These are phyloP conservation scores for Phaeosphaeriaceae sp. DNA, from an alignment of 2,329 filamentous ascomycete genomes.

Conservation along the genomic window DNA sequence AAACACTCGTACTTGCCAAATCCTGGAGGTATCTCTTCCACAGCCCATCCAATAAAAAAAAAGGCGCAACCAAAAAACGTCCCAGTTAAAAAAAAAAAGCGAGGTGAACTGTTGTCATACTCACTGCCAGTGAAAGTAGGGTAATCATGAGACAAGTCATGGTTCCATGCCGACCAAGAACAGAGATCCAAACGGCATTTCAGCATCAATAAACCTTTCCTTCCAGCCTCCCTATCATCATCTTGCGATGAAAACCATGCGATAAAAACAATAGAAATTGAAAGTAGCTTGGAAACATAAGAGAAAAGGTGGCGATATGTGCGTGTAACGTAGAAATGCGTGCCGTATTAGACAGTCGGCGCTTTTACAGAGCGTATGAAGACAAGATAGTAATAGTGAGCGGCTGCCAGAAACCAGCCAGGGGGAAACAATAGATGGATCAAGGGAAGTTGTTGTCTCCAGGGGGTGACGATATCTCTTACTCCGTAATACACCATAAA, in stretches of 20 bases:
- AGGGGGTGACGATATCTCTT: conserved; percentile 17
- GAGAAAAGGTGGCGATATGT: conserved; percentile 11
- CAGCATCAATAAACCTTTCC: conserved; percentile 7
- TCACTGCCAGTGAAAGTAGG: conserved; percentile 1
- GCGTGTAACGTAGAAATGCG: conserved; percentile 25
- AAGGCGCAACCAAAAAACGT: not conserved
- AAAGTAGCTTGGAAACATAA: conserved; percentile 3
- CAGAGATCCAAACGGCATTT: conserved; percentile 12
- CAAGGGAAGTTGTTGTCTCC: conserved; percentile 29
- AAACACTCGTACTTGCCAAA: too few species aligned
- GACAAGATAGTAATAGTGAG: conserved; percentile 13
- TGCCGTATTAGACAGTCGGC: conserved; percentile 31
- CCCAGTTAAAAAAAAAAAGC: conserved; percentile 4
- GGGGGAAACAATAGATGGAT: conserved; percentile 22
- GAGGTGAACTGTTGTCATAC: not conserved
- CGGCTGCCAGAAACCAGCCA: conserved; percentile 13
- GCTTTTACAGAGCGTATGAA: conserved; percentile 27
- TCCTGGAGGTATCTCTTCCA: too few species aligned
- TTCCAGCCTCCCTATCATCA: conserved; percentile 1
- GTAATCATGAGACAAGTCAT: conserved; percentile 20
- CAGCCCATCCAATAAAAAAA: too few species aligned
- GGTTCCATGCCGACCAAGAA: conserved; percentile 16
- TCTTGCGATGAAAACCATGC: not conserved
- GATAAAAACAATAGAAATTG: conserved; percentile 1
- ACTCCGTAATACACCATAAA: conserved; percentile 31